Base-by-base conservation (phyloP, 345 rosid genomes). In the Ceriops decandra region DNA sequence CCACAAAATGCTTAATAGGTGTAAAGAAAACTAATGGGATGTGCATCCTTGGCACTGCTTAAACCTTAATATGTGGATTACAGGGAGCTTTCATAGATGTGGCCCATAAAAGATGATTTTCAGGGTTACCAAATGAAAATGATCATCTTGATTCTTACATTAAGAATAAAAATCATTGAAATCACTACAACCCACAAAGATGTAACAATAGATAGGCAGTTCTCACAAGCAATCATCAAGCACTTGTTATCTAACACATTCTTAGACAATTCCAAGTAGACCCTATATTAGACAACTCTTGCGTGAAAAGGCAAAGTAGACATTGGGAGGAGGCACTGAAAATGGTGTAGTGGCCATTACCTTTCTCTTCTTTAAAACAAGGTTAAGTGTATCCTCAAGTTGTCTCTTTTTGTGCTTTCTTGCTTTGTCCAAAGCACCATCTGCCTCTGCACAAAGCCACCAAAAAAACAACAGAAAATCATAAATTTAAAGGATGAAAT, bases 391-490 rank as follows among this genome's bases (percentile, higher is more conserved):
- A 84, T 95, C 99, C 86, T 95, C 98, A 60, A 95, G 97, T 78
- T 91, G 99, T 66, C 99, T 87, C 89, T 91, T 95, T 77, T 88
- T 91, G 82, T 95, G 99, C 82, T 95, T 95, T 77, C 99, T 91
- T 38, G 99, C 99, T 86, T 95, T 95, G 83, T 95, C 99, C 75
- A 95, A 74, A 54, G 99, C 97, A 78, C 99, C 99, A 82, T 95
- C 99, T 69, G 99, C 96, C 86, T 91, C 99, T 95, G 79, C 49
- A 42, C 17, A 42, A 42, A 42, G 49, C 5, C 75, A 84, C 27
- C 80, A 82, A 79, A 64, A 64, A 33, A 66, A 24, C 26, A 57
- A 15, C 0, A 63, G 56, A 42, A 42, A 2, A 42, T 42, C 5
- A 15, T 42, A 42, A 42, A 42, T 13, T 42, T 13, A 49, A 57